Conservation (phyloP, 345 rosid genomes). For the Nasturtium officinale region DNA sequence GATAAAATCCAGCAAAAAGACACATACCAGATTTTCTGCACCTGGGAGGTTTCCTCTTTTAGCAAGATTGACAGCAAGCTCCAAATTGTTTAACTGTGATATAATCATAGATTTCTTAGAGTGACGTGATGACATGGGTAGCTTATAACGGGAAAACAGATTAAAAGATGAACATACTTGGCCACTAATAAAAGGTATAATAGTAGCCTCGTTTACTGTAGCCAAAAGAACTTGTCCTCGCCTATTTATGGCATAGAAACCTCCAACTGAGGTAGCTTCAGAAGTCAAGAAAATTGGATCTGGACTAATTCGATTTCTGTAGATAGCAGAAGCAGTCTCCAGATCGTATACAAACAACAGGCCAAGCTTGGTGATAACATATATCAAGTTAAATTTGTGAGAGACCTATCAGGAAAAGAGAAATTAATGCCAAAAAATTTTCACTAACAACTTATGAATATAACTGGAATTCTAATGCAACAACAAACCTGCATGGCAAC, state of each 20-base stretch:
- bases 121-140: conserved; percentile 19
- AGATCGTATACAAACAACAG: conserved; percentile 95
- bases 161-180: conserved; percentile 60
- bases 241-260: conserved; percentile 92
- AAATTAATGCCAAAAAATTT: background rate
- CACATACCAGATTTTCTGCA: conserved; percentile 95
- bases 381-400: conserved; percentile 88
- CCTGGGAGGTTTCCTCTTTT: conserved; percentile 99
- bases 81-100: conserved; percentile 87
- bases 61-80: conserved; percentile 98
- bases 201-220: conserved; percentile 89
- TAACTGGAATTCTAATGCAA: conserved; percentile 20
- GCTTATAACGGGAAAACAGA: conserved; percentile 7
- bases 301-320: conserved; percentile 96
- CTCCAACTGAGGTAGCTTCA: conserved; percentile 91
- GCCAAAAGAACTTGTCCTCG: conserved; percentile 88
- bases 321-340: conserved; percentile 96
- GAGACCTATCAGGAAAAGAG: conserved; percentile 71
- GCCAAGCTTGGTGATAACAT: conserved; percentile 95
- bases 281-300: conserved; percentile 98
- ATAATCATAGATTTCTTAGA: conserved; percentile 30
- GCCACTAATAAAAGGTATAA: conserved; percentile 96
- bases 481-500: conserved; percentile 93
- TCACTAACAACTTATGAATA: conserved; percentile 4
- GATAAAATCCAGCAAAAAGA: conserved; percentile 17